Conservation (phyloP, 352 stramenopile species). For the Phytophthora tentaculata region DNA sequence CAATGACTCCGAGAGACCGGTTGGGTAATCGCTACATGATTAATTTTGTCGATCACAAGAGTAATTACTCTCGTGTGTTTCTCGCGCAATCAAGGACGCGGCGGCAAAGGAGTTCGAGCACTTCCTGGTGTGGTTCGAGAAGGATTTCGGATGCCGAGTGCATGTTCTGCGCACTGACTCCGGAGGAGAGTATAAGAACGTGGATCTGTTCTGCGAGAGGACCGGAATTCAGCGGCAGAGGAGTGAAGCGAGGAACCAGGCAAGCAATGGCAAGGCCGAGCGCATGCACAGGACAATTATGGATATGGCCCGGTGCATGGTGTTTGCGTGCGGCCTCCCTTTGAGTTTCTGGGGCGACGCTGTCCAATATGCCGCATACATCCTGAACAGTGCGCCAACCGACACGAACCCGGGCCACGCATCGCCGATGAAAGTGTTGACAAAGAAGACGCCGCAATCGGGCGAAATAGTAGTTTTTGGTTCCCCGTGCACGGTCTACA, state of each 20-base stretch:
- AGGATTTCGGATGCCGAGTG: background rate
- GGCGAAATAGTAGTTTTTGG: constrained; percentile 13
- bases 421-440: constrained; percentile 16
- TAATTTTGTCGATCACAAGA: background rate
- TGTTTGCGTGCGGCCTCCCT: constrained; percentile 35
- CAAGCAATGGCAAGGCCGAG: constrained; percentile 42
- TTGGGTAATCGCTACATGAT: too few species aligned
- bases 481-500: constrained; percentile 6
- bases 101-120: constrained; percentile 10
- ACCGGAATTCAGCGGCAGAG: constrained; percentile 28
- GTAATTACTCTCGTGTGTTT: background rate
- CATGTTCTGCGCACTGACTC: constrained; percentile 21
- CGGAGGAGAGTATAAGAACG: constrained; percentile 31
- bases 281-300: constrained; percentile 16
- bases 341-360: constrained; percentile 35
- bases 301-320: constrained; percentile 38
- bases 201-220: constrained; percentile 35
- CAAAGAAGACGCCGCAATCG: constrained; percentile 1
- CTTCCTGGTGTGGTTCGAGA: constrained; percentile 18
- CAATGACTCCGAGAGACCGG: too few species aligned
- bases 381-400: constrained; percentile 34
- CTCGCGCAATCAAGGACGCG: constrained; percentile 8
- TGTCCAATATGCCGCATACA: constrained; percentile 30
- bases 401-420: constrained; percentile 6
- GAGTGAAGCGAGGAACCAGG: constrained; percentile 30